Evolutionary conservation across 805 yeast genomes (phyloP).

Genomic region (Ogataea siamensis): DNA sequence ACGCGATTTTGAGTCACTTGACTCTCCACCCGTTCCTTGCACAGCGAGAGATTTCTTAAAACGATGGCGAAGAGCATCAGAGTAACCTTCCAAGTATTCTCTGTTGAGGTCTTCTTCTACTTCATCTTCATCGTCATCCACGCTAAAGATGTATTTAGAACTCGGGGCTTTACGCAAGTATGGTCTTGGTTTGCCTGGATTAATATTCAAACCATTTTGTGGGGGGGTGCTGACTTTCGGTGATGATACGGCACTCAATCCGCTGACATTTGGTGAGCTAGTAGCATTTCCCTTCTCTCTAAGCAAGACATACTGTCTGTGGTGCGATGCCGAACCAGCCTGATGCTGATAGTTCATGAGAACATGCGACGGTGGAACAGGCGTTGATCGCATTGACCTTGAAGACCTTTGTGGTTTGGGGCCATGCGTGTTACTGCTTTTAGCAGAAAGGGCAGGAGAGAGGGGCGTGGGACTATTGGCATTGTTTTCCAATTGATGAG

Average conservation of each 20-base stretch:
- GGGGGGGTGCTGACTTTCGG: constrained; percentile 15
- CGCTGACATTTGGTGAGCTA: constrained; percentile 4
- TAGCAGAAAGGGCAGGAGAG: constrained; percentile 13
- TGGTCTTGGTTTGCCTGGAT: constrained; percentile 24
- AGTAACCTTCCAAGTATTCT: constrained; percentile 68
- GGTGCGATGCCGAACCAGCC: constrained; percentile 29
- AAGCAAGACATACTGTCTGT: constrained; percentile 32
- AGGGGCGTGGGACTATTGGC: constrained; percentile 5
- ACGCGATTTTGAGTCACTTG: constrained; percentile 11
- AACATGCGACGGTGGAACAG: constrained; percentile 26
- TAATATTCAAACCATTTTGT: constrained; percentile 7
- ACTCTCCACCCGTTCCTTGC: constrained; percentile 1
- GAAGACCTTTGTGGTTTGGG: constrained; percentile 15
- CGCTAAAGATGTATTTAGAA: constrained; percentile 55
- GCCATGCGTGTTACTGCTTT: constrained; percentile 14
- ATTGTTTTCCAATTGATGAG: constrained; percentile 1
- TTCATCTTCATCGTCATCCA: constrained; percentile 80
- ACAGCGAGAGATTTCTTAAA: constrained; percentile 32
- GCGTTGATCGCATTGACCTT: constrained; percentile 19
- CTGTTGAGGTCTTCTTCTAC: constrained; percentile 57
- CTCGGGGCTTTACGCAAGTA: constrained; percentile 29
- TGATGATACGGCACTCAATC: constrained; percentile 12
- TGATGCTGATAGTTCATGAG: constrained; percentile 17
- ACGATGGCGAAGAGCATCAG: constrained; percentile 60
- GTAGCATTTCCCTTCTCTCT: constrained; percentile 25